A percentile compares a stretch with the other conserved stretches of the same genome.
phyloP scores from a whole-genome alignment of 192 early-diverging fungal species.

The Coemansia sp. region DNA sequence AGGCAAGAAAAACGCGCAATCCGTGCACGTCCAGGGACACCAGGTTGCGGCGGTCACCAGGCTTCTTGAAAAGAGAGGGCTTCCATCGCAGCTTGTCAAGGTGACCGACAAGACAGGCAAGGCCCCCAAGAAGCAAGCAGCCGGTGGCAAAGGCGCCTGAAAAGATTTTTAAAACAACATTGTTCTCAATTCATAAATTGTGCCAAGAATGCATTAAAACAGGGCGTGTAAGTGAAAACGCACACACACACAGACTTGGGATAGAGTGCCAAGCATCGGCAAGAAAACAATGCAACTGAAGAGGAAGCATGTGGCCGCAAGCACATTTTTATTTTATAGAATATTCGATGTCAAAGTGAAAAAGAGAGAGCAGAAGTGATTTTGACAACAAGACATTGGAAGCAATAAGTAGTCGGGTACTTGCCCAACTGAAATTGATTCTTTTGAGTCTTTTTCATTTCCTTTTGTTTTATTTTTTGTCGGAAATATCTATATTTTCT shows the following conservation, averaged over 20 bases:
- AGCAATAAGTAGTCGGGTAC: neutral
- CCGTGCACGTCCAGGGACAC: constrained; percentile 52
- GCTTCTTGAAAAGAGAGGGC: constrained; percentile 34
- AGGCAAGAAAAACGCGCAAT: constrained; percentile 29
- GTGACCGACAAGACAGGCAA: constrained; percentile 47
- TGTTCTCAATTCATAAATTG: neutral
- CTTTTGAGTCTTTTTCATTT: no score
- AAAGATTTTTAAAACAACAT: no score
- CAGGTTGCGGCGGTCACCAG: constrained; percentile 30
- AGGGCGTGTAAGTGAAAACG: neutral
- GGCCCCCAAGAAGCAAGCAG: constrained; percentile 27
- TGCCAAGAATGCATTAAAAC: neutral
- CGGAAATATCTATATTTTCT: no score
- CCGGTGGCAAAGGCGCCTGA: constrained; percentile 2
- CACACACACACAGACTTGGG: neutral
- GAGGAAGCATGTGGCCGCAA: neutral
- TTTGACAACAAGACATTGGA: neutral
- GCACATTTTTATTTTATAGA: neutral
- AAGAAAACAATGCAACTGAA: neutral
- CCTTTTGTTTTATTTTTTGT: no score
- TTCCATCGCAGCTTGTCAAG: constrained; percentile 30
- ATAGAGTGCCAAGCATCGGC: neutral
- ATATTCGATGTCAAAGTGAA: neutral
- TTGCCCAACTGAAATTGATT: no score
- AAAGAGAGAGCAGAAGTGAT: neutral